These are phyloP conservation scores for Thymus quinquecostatus DNA, from an alignment of 257 asterid genomes.

Conservation along the genomic window DNA sequence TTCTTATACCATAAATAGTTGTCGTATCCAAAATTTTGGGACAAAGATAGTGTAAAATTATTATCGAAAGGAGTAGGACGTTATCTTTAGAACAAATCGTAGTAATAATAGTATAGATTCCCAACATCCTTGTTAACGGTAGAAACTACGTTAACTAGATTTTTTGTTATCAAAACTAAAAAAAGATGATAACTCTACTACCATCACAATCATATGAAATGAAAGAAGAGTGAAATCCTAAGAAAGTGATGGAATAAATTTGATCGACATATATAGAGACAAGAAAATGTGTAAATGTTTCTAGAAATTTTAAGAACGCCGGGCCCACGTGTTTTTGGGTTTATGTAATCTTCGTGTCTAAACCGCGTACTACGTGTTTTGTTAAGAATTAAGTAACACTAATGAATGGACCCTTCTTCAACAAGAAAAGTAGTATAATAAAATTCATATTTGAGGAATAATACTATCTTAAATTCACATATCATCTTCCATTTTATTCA, in stretches of 20 bases:
- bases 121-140: too few species aligned
- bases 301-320: conserved; percentile 8
- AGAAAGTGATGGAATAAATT: not conserved
- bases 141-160: too few species aligned
- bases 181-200: not conserved
- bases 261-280: not conserved
- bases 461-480: too few species aligned
- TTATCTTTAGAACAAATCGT: too few species aligned
- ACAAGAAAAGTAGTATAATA: conserved; percentile 5
- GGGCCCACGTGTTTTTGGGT: conserved; percentile 34
- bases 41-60: too few species aligned
- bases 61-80: too few species aligned
- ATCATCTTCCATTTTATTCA: not conserved
- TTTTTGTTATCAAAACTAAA: too few species aligned
- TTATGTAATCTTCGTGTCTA: conserved; percentile 30
- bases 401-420: conserved; percentile 3
- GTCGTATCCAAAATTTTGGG: too few species aligned
- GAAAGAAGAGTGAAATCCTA: not conserved
- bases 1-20: too few species aligned
- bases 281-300: conserved; percentile 8
- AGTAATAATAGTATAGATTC: too few species aligned
- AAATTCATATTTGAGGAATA: too few species aligned
- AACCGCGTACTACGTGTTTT: conserved; percentile 42
- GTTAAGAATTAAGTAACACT: not conserved
- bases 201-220: not conserved